Percentiles rank a stretch among this genome's conserved stretches.
Evolutionary conservation across 495 filamentous ascomycete genomes (phyloP).

Genomic region (Cladorrhinum samala): DNA sequence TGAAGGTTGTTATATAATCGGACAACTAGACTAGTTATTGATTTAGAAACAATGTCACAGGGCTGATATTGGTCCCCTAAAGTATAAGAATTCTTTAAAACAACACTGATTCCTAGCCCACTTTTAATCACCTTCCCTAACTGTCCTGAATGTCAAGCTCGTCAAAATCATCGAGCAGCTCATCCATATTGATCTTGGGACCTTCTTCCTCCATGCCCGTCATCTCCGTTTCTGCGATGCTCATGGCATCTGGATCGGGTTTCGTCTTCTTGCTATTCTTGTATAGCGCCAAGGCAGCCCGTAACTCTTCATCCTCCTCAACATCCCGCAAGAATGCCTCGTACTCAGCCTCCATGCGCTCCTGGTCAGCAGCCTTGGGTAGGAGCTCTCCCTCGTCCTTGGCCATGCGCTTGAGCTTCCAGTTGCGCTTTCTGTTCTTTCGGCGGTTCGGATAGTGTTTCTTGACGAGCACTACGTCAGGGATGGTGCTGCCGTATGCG

Average conservation of each 20-base stretch:
- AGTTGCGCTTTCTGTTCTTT: constrained; percentile 74
- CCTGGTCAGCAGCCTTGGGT: constrained; percentile 72
- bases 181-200: constrained; percentile 74
- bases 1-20: too few relatives aligned
- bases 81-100: too few relatives aligned
- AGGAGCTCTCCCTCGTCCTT: constrained; percentile 78
- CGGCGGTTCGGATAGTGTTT: constrained; percentile 85
- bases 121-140: constrained; percentile 2
- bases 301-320: constrained; percentile 87
- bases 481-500: constrained; percentile 66
- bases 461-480: constrained; percentile 93
- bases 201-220: constrained; percentile 64
- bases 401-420: constrained; percentile 90
- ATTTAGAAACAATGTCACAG: too few relatives aligned
- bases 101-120: too few relatives aligned
- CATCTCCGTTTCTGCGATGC: constrained; percentile 59
- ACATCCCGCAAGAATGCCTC: constrained; percentile 96
- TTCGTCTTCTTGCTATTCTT: constrained; percentile 50
- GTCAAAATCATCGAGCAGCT: constrained; percentile 85
- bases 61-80: too few relatives aligned
- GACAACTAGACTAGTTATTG: too few relatives aligned
- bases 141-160: constrained; percentile 62
- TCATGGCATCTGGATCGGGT: constrained; percentile 44
- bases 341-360: constrained; percentile 81
- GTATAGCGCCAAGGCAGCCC: constrained; percentile 77